A percentile compares a stretch with the other conserved stretches of the same genome.
Conservation (phyloP, 2,329 filamentous ascomycete species). For the Aspergillus pseudoglaucus region DNA sequence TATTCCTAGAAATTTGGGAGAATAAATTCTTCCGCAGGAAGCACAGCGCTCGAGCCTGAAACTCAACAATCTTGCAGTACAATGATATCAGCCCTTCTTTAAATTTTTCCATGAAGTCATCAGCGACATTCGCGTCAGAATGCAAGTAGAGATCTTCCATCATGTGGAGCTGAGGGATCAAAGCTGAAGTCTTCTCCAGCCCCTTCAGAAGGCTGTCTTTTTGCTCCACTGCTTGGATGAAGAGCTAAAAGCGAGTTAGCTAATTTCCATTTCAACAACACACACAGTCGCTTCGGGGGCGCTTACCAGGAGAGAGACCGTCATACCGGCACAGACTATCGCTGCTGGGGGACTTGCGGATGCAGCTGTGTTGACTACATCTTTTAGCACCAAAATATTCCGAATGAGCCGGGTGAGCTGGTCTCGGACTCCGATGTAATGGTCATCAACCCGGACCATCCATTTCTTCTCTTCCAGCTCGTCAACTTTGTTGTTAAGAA, state of each 20-base stretch:
- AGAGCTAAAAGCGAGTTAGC: constrained; percentile 1
- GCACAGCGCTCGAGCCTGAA: constrained; percentile 9
- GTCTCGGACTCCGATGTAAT: not conserved
- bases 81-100: constrained; percentile 1
- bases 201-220: constrained; percentile 6
- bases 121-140: not conserved
- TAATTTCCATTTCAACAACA: not conserved
- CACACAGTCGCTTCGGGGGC: not conserved
- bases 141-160: constrained; percentile 4
- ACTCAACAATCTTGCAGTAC: constrained; percentile 8
- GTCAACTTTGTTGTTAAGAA: not conserved
- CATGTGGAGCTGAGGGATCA: constrained; percentile 5
- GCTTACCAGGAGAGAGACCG: constrained; percentile 4
- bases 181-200: constrained; percentile 1
- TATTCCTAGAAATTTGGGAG: not conserved
- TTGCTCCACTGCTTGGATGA: constrained; percentile 7
- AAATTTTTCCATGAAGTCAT: constrained; percentile 1
- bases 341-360: constrained; percentile 5
- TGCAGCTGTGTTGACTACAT: constrained; percentile 5
- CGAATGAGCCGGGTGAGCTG: not conserved
- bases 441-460: not conserved
- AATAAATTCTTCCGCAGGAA: constrained; percentile 3
- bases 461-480: constrained; percentile 3
- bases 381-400: constrained; percentile 6
- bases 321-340: constrained; percentile 6